phyloP scores from a whole-genome alignment of 2,329 filamentous ascomycete species.

The Cercospora sojina region DNA sequence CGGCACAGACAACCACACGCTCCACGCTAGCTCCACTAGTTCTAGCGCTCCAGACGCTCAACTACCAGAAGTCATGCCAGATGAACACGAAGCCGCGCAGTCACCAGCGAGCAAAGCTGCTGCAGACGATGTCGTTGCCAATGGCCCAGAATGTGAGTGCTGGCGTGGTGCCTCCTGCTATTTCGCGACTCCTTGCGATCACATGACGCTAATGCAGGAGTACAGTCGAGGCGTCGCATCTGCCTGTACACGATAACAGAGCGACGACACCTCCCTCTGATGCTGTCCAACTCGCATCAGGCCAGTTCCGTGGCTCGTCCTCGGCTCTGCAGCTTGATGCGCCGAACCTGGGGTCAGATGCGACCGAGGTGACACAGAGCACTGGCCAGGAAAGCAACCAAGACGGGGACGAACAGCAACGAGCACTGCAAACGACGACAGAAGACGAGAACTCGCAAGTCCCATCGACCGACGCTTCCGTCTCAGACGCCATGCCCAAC shows the following conservation, averaged over 20 bases:
- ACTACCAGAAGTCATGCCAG: slow-evolving; percentile 19
- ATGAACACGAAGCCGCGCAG: slow-evolving; percentile 23
- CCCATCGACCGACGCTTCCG: not conserved
- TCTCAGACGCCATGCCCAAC: slow-evolving; percentile 1
- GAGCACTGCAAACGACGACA: not conserved
- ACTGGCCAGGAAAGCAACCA: not conserved
- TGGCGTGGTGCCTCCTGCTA: not conserved
- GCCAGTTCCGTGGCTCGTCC: slow-evolving; percentile 11
- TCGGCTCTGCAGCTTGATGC: slow-evolving; percentile 4
- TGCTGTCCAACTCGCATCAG: slow-evolving; percentile 17
- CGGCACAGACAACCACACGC: slow-evolving; percentile 29
- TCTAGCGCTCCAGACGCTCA: slow-evolving; percentile 11
- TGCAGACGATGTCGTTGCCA: slow-evolving; percentile 24
- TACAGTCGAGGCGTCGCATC: slow-evolving; percentile 27
- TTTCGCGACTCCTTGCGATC: slow-evolving; percentile 19
- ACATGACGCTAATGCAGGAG: slow-evolving; percentile 32
- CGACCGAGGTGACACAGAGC: not conserved
- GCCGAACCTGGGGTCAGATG: not conserved
- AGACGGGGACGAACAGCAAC: not conserved
- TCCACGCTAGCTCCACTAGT: slow-evolving; percentile 16
- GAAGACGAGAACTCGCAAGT: not conserved
- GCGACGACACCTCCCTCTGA: slow-evolving; percentile 21
- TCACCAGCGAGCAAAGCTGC: slow-evolving; percentile 25
- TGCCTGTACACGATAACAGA: slow-evolving; percentile 23
- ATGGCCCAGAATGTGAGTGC: slow-evolving; percentile 22